Conservation (phyloP, 2,329 filamentous ascomycete species). For the Pseudogymnoascus sp. region DNA sequence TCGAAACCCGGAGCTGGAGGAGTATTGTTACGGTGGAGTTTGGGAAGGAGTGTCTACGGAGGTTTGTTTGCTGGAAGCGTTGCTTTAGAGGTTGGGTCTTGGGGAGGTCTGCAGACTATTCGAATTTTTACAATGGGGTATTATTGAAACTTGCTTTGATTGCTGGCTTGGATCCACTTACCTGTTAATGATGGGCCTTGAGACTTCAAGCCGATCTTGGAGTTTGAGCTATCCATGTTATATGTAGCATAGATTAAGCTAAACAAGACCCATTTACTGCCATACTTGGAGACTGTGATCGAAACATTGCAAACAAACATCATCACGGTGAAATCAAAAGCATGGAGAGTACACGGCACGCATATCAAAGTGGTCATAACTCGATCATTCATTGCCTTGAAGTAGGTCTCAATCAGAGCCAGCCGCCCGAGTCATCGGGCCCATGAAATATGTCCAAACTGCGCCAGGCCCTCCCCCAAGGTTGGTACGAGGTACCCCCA, state of each 20-base stretch:
- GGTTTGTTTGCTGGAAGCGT: not conserved
- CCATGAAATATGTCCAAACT: not conserved
- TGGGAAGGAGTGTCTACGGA: not conserved
- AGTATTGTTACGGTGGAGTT: not conserved
- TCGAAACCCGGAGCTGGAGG: not conserved
- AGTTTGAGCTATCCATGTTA: not conserved
- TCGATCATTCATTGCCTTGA: not conserved
- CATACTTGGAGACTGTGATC: not conserved
- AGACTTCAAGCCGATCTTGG: too few species aligned
- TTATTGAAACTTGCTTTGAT: not conserved
- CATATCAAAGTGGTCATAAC: not conserved
- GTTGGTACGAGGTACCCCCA: not conserved
- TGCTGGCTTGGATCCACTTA: not conserved
- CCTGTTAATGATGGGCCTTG: not conserved
- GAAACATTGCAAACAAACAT: not conserved
- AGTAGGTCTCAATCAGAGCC: not conserved
- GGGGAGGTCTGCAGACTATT: not conserved
- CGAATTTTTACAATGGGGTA: not conserved
- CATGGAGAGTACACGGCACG: not conserved
- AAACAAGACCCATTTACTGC: not conserved
- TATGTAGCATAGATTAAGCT: not conserved
- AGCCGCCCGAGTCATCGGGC: not conserved
- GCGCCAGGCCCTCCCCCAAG: not conserved
- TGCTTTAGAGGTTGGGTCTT: not conserved
- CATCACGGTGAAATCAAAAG: not conserved